A percentile compares a stretch with the other conserved stretches of the same genome.
Evolutionary conservation across 2,329 filamentous ascomycete species (phyloP).

Genomic region (Monosporascus sp.): DNA sequence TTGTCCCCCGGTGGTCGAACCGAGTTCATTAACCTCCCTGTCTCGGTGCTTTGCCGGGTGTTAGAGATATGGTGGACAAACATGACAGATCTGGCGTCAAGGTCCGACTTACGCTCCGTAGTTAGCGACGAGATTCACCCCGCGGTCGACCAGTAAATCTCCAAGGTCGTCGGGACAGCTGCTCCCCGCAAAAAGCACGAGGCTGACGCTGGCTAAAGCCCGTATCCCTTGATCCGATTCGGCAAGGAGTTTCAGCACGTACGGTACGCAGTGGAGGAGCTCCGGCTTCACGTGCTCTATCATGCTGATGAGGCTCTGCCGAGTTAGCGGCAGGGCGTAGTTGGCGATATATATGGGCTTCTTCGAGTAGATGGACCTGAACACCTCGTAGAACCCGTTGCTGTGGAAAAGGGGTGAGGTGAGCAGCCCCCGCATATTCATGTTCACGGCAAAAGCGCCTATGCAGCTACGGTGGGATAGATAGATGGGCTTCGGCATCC

Average conservation of each 20-base stretch:
- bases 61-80: neutral
- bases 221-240: constrained; percentile 48
- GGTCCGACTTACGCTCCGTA: constrained; percentile 40
- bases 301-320: constrained; percentile 34
- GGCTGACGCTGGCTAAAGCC: constrained; percentile 34
- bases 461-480: constrained; percentile 43
- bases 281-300: constrained; percentile 38
- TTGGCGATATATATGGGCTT: constrained; percentile 45
- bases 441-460: constrained; percentile 38
- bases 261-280: constrained; percentile 52
- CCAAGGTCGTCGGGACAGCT: constrained; percentile 50
- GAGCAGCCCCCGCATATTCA: constrained; percentile 38
- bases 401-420: constrained; percentile 48
- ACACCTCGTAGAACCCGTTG: constrained; percentile 44
- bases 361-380: constrained; percentile 40
- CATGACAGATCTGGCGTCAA: neutral
- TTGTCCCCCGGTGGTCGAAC: constrained; percentile 44
- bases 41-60: constrained; percentile 42
- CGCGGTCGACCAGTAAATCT: constrained; percentile 39
- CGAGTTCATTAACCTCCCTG: constrained; percentile 52
- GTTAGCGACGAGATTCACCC: constrained; percentile 45
- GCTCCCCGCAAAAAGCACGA: constrained; percentile 48
- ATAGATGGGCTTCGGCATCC: constrained; percentile 52
- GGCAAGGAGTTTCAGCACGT: constrained; percentile 51
- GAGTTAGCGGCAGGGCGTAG: constrained; percentile 44